Evolutionary conservation across 139 green algal species (phyloP).

Genomic region (Pseudopediastrum boryanum): DNA sequence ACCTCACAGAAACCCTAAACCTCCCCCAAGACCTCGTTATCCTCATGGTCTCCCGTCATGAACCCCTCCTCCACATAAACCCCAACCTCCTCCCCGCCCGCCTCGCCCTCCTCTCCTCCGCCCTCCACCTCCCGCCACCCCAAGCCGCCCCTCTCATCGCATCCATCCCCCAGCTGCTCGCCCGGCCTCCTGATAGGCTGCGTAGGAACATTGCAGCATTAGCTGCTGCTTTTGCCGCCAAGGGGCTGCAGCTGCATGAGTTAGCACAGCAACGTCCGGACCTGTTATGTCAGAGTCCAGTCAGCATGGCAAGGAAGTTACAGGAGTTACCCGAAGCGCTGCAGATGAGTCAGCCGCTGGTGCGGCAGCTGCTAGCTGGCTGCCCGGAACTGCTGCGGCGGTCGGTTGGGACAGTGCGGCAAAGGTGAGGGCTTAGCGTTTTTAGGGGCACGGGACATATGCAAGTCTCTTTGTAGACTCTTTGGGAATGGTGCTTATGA

Average conservation of each 20-base stretch:
- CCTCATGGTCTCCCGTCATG: constrained; percentile 21
- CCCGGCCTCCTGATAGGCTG: constrained; percentile 15
- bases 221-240: constrained; percentile 19
- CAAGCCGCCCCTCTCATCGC: constrained; percentile 18
- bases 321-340: constrained; percentile 39
- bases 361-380: constrained; percentile 22
- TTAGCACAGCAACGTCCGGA: constrained; percentile 35
- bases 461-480: neutral
- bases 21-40: constrained; percentile 16
- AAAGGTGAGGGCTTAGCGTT: neutral
- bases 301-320: constrained; percentile 41
- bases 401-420: constrained; percentile 14
- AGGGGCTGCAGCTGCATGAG: constrained; percentile 30
- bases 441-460: neutral
- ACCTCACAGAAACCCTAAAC: constrained; percentile 19
- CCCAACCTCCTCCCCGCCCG: constrained; percentile 14
- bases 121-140: neutral
- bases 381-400: constrained; percentile 45
- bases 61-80: constrained; percentile 30
- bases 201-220: constrained; percentile 9
- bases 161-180: constrained; percentile 40
- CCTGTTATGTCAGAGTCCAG: constrained; percentile 39
- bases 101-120: constrained; percentile 11
- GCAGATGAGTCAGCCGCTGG: constrained; percentile 16
- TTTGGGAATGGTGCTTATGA: too few species aligned